Evolutionary conservation across 345 rosid species (phyloP), one percentile per base, ranked within the genome.

Genomic region (Pugionium dolabratum): DNA sequence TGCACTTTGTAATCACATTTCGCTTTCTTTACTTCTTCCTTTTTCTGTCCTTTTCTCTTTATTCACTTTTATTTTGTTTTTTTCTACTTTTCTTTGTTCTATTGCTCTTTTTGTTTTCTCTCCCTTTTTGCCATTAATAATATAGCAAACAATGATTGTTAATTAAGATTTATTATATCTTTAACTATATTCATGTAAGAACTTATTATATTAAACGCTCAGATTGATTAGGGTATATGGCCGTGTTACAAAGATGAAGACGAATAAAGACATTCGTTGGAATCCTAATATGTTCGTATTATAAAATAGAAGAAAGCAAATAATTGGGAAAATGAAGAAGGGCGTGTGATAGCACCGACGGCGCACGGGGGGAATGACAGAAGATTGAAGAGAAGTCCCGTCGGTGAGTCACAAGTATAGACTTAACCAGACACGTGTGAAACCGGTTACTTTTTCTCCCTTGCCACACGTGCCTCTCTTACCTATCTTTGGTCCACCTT

Each of bases 91-190:
- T 79, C 55, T 64, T 71, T 80, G 76, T 78, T 81, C 31, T 43
- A 25, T 53, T 60, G 28, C 74, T 78, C 76, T 74, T 80, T 86
- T 78, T 83, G 78, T 80, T 77, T 82, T 72, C 62, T 33, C 39
- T 74, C 45, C 61, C 41, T 62, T 48, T 66, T 62, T 39, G 18
- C 29, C 53, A 49, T 72, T 56, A 32, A 36, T 1, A 54, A 51
- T 37, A 46, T 55, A 54, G 5, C 50, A 62, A 63, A 54, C 25
- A 31, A 56, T 50, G 28, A 42, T 47, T 40, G 52, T 40, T 45
- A 37, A 61, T 35, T 11, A 35, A 10, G 9, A 29, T 48, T 9
- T 26, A 7, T 37, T 36, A n/a, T 30, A 52, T 9, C 40, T 64
- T 18, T 42, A 44, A 54, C 33, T 54, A 10, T 34, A 25, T 43